phyloP scores from a whole-genome alignment of 176 grass and related monocot genomes.

The Oryza rufipogon region DNA sequence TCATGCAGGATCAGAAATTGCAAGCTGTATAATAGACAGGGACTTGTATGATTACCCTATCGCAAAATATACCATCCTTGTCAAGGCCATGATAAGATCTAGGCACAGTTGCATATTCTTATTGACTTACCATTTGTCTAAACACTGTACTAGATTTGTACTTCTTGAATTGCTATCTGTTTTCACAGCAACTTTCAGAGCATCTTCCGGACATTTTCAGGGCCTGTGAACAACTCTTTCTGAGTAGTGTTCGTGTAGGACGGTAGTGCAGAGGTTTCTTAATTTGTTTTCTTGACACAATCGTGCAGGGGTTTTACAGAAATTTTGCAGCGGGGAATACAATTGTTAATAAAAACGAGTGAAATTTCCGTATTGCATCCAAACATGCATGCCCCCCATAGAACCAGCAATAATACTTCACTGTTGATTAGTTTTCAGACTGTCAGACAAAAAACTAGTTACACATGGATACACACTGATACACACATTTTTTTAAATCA shows the following conservation, averaged over 20 bases:
- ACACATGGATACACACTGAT: background rate
- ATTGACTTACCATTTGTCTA: constrained; percentile 14
- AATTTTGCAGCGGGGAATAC: background rate
- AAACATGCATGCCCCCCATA: background rate
- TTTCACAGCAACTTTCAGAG: constrained; percentile 11
- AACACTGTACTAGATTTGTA: background rate
- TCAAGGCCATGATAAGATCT: constrained; percentile 47
- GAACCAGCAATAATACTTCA: constrained; percentile 5
- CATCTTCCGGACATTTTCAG: constrained; percentile 22
- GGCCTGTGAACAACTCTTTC: no score
- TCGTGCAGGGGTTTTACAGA: no score
- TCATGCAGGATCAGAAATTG: constrained; percentile 8
- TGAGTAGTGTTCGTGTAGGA: no score
- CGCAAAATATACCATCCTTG: constrained; percentile 23
- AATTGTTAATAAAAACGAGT: background rate
- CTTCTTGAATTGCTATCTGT: background rate
- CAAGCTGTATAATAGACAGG: constrained; percentile 37
- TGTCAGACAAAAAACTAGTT: background rate
- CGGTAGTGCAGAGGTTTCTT: no score
- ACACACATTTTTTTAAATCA: background rate
- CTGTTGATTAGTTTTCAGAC: background rate
- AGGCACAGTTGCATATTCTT: constrained; percentile 4
- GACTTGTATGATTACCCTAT: background rate
- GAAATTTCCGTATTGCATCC: background rate
- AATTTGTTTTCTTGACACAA: background rate